Percentiles rank a stretch among this genome's conserved stretches.
These are phyloP conservation scores for Plasmodium chabaudi DNA, from an alignment of 169 alveolate genomes.

Conservation along the genomic window DNA sequence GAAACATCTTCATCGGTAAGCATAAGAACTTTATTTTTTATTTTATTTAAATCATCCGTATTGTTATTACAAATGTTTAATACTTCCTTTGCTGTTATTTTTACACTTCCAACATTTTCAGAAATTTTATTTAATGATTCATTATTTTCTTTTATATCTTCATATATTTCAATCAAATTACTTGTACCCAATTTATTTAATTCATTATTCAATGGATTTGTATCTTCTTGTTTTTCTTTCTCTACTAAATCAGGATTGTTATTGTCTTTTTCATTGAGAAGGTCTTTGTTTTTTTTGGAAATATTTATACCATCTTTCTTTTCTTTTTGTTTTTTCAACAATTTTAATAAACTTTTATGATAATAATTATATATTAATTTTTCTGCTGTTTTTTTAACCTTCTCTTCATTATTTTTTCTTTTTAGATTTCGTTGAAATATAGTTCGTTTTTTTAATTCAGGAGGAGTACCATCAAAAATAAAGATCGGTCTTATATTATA, in stretches of 20 bases:
- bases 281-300: neutral
- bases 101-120: conserved; percentile 5
- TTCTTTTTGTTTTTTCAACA: conserved; percentile 31
- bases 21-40: neutral
- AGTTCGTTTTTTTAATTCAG: conserved; percentile 90
- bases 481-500: conserved; percentile 92
- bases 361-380: conserved; percentile 68
- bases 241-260: neutral
- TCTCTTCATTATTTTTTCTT: conserved; percentile 56
- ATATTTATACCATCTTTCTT: neutral
- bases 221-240: conserved; percentile 23
- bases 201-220: conserved; percentile 6
- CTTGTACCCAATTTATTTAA: conserved; percentile 38
- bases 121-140: conserved; percentile 33
- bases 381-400: conserved; percentile 53
- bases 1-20: neutral
- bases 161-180: conserved; percentile 29
- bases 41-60: neutral
- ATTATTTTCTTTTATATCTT: conserved; percentile 28
- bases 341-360: conserved; percentile 25
- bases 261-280: neutral
- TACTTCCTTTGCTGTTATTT: neutral
- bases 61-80: neutral
- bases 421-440: conserved; percentile 84
- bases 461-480: conserved; percentile 94